Evolutionary conservation across 495 filamentous ascomycete species (phyloP).

Genomic region (Neurospora sp.): DNA sequence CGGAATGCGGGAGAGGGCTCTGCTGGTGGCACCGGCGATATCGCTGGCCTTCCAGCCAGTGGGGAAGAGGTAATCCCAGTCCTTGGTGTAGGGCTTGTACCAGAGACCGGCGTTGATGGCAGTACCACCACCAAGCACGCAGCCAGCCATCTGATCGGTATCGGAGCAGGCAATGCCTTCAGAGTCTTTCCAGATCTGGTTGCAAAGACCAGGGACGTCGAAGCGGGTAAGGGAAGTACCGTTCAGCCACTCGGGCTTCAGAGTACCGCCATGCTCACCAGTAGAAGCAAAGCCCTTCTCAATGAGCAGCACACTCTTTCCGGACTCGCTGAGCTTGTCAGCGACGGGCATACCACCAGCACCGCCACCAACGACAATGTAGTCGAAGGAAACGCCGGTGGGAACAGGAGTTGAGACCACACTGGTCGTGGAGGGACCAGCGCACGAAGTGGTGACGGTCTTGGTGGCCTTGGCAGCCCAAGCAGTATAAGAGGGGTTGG

Average conservation of each 20-base stretch:
- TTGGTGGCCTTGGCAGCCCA: slow-evolving; percentile 40
- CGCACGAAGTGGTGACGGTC: slow-evolving; percentile 27
- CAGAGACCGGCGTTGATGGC: slow-evolving; percentile 59
- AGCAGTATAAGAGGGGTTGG: slow-evolving; percentile 38
- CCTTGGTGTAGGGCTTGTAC: slow-evolving; percentile 38
- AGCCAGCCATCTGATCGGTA: slow-evolving; percentile 64
- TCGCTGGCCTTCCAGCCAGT: slow-evolving; percentile 59
- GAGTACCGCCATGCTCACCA: slow-evolving; percentile 45
- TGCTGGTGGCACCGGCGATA: slow-evolving; percentile 43
- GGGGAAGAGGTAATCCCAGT: slow-evolving; percentile 70
- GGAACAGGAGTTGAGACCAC: slow-evolving; percentile 32
- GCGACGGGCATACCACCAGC: slow-evolving; percentile 57
- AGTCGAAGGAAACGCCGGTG: slow-evolving; percentile 47
- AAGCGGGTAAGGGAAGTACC: slow-evolving; percentile 62
- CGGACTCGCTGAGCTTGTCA: slow-evolving; percentile 51
- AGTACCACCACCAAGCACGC: slow-evolving; percentile 68
- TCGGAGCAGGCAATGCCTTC: slow-evolving; percentile 57
- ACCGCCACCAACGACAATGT: slow-evolving; percentile 56
- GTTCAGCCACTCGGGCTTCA: slow-evolving; percentile 52
- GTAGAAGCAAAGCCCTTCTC: slow-evolving; percentile 55
- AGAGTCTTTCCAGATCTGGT: slow-evolving; percentile 55
- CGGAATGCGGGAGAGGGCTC: slow-evolving; percentile 60
- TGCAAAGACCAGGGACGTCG: slow-evolving; percentile 72
- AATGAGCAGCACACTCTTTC: slow-evolving; percentile 54
- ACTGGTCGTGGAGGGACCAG: slow-evolving; percentile 8